phyloP scores from a whole-genome alignment of 2,329 filamentous ascomycete species.

The Trichophyton equinum region DNA sequence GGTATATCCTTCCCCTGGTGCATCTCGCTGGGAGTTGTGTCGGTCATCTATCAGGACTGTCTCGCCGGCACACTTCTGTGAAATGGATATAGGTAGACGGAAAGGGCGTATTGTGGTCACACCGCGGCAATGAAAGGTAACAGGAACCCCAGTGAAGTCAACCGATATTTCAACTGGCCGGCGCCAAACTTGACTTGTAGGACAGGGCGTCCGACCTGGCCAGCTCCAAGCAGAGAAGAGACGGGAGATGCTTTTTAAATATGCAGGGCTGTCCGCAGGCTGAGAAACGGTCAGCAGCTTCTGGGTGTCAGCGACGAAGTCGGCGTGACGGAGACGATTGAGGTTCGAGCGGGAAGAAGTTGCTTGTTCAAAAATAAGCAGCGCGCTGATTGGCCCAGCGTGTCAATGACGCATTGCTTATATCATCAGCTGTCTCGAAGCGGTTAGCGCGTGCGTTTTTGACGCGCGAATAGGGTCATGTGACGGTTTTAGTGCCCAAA shows the following conservation, averaged over 20 bases:
- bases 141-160: too few species aligned
- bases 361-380: background rate
- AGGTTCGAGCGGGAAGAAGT: background rate
- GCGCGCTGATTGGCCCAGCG: background rate
- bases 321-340: background rate
- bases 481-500: background rate
- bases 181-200: background rate
- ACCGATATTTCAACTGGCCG: too few species aligned
- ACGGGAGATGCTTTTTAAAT: background rate
- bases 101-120: background rate
- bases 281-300: background rate
- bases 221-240: background rate
- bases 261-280: background rate
- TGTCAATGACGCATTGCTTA: background rate
- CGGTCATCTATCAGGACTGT: background rate
- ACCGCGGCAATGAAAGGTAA: background rate
- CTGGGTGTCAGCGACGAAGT: background rate
- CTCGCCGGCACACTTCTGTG: background rate
- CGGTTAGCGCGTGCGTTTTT: background rate
- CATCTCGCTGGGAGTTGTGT: background rate
- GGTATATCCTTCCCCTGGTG: conserved; percentile 13
- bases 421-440: background rate
- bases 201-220: background rate
- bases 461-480: background rate
- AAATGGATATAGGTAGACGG: background rate